These are phyloP conservation scores for Cytidiella melzeri DNA, from an alignment of 768 basidiomycete species.

Conservation along the genomic window DNA sequence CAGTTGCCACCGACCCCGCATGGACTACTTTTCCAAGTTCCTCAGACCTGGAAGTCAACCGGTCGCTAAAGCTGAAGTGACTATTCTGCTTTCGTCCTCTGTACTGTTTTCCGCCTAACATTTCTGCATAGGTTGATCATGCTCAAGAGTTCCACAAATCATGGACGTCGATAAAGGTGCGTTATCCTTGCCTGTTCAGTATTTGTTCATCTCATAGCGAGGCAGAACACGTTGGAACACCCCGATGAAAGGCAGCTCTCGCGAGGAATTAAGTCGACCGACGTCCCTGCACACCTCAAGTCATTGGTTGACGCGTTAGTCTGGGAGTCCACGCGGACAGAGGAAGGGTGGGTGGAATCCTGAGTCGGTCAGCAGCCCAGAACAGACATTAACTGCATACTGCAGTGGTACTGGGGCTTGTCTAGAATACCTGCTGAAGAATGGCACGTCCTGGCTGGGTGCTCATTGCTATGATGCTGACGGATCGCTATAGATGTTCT, in stretches of 20 bases:
- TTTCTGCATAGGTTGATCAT: slow-evolving; percentile 41
- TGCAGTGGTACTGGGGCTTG: slow-evolving; percentile 80
- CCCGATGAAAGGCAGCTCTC: slow-evolving; percentile 87
- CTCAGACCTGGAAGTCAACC: slow-evolving; percentile 42
- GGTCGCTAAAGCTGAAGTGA: slow-evolving; percentile 40
- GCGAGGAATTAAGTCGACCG: slow-evolving; percentile 74
- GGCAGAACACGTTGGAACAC: slow-evolving; percentile 72
- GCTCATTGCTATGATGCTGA: slow-evolving; percentile 3
- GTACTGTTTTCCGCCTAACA: neutral
- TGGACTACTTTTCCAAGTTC: slow-evolving; percentile 89
- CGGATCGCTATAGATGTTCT: slow-evolving; percentile 56
- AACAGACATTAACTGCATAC: neutral
- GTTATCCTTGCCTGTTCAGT: neutral
- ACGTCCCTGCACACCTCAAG: slow-evolving; percentile 69
- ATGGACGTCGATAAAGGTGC: slow-evolving; percentile 70
- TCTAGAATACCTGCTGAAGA: slow-evolving; percentile 86
- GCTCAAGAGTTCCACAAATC: slow-evolving; percentile 69
- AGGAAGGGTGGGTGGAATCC: slow-evolving; percentile 69
- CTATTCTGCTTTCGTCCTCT: neutral
- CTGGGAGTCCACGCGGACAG: slow-evolving; percentile 76
- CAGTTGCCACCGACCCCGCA: slow-evolving; percentile 21
- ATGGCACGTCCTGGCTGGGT: slow-evolving; percentile 42
- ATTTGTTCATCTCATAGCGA: slow-evolving; percentile 8
- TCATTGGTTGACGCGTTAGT: slow-evolving; percentile 84
- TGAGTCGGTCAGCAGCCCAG: neutral